phyloP scores from a whole-genome alignment of 2,329 filamentous ascomycete species.

The Nigrospora osmanthi region DNA sequence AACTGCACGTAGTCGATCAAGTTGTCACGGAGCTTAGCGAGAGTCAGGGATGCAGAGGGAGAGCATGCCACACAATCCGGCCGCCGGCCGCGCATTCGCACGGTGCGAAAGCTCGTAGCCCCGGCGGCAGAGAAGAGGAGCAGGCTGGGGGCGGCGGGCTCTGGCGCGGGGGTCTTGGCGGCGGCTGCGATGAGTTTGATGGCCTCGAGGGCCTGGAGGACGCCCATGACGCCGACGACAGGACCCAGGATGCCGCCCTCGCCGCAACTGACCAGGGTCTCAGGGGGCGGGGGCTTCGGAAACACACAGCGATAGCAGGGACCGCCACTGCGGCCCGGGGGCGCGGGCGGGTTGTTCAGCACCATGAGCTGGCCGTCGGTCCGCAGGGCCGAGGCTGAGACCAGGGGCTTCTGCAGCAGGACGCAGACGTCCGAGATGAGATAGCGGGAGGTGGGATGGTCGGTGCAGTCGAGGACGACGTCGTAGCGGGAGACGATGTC shows the following conservation, averaged over 20 bases:
- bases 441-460: conserved; percentile 86
- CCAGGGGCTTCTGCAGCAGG: conserved; percentile 66
- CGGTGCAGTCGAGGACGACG: conserved; percentile 87
- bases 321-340: conserved; percentile 53
- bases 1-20: conserved; percentile 80
- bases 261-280: conserved; percentile 76
- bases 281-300: conserved; percentile 75
- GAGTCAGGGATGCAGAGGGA: conserved; percentile 50
- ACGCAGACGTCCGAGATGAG: conserved; percentile 88
- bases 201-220: conserved; percentile 82
- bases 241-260: conserved; percentile 91
- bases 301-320: conserved; percentile 95
- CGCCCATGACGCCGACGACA: conserved; percentile 88
- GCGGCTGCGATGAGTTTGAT: conserved; percentile 66
- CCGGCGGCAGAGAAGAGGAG: conserved; percentile 41
- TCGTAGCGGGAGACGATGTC: conserved; percentile 65
- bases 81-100: conserved; percentile 64
- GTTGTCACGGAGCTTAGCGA: conserved; percentile 53
- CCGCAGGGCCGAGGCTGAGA: conserved; percentile 83
- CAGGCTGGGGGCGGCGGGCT: conserved; percentile 21
- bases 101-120: conserved; percentile 55
- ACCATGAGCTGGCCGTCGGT: conserved; percentile 87
- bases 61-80: conserved; percentile 73
- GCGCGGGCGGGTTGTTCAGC: conserved; percentile 69
- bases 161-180: conserved; percentile 9